These are phyloP conservation scores for Epichloe gansuensis DNA, from an alignment of 2,329 filamentous ascomycete genomes.

Conservation along the genomic window DNA sequence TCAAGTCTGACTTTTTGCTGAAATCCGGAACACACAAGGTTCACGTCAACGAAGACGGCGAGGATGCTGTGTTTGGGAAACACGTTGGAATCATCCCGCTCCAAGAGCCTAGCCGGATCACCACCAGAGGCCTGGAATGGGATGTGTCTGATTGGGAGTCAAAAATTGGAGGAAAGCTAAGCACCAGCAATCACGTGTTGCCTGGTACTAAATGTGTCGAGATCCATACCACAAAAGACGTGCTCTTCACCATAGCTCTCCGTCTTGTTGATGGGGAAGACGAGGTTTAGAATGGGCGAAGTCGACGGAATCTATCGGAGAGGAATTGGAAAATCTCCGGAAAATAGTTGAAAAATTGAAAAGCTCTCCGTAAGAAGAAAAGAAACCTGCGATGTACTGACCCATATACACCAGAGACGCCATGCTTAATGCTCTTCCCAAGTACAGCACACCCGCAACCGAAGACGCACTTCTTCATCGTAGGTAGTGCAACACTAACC, in stretches of 20 bases:
- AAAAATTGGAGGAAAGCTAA: conserved; percentile 58
- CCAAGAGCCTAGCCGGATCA: conserved; percentile 65
- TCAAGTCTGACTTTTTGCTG: conserved; percentile 72
- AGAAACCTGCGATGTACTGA: conserved; percentile 3
- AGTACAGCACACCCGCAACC: not conserved
- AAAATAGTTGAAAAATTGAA: not conserved
- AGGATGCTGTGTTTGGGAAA: conserved; percentile 50
- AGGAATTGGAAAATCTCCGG: not conserved
- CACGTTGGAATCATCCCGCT: conserved; percentile 82
- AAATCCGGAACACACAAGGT: conserved; percentile 56
- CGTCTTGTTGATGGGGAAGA: conserved; percentile 24
- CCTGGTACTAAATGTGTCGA: conserved; percentile 46
- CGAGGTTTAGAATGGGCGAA: conserved; percentile 5
- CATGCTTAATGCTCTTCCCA: conserved; percentile 6
- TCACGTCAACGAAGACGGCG: conserved; percentile 41
- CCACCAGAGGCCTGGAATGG: conserved; percentile 76
- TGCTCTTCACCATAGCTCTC: conserved; percentile 66
- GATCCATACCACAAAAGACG: conserved; percentile 49
- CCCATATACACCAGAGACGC: conserved; percentile 8
- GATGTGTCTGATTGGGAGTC: conserved; percentile 76
- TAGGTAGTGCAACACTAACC: conserved; percentile 77
- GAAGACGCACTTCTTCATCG: conserved; percentile 24
- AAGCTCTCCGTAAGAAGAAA: conserved; percentile 1
- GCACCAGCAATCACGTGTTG: conserved; percentile 69
- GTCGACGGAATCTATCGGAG: not conserved